These are phyloP conservation scores for Microbotryum scabiosae DNA, from an alignment of 1,284 basidiomycete genomes.

Conservation along the genomic window DNA sequence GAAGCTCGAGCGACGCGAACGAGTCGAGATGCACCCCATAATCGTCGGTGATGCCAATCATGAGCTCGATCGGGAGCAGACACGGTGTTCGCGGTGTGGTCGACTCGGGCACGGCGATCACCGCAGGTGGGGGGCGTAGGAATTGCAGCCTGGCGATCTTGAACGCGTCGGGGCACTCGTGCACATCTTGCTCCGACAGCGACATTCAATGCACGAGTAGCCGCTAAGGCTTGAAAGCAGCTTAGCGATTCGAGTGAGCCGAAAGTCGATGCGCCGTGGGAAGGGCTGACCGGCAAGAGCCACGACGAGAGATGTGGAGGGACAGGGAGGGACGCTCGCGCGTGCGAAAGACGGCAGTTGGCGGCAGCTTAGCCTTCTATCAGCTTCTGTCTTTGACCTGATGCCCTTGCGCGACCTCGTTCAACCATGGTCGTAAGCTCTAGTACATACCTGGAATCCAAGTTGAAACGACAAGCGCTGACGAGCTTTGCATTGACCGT, in stretches of 20 bases:
- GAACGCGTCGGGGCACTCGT: background rate
- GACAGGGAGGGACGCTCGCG: background rate
- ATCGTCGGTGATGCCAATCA: constrained; percentile 21
- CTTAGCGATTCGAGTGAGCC: background rate
- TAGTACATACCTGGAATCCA: no score
- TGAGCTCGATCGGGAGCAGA: constrained; percentile 13
- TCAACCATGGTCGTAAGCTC: constrained; percentile 17
- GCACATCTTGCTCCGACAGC: background rate
- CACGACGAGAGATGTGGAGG: no score
- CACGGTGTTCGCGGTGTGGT: background rate
- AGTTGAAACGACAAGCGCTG: background rate
- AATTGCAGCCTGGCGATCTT: constrained; percentile 16
- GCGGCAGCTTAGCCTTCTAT: background rate
- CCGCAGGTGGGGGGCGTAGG: constrained; percentile 17
- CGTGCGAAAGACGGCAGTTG: background rate
- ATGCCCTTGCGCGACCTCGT: background rate
- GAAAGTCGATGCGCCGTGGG: no score
- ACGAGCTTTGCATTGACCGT: background rate
- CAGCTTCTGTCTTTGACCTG: background rate
- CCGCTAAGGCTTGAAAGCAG: background rate
- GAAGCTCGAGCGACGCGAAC: constrained; percentile 13
- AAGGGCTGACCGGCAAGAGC: no score
- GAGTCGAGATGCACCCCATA: constrained; percentile 17
- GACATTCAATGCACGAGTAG: background rate
- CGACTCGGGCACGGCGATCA: background rate